Conservation (phyloP, 2,329 filamentous ascomycete genomes). For the Bipolaris bicolor region DNA sequence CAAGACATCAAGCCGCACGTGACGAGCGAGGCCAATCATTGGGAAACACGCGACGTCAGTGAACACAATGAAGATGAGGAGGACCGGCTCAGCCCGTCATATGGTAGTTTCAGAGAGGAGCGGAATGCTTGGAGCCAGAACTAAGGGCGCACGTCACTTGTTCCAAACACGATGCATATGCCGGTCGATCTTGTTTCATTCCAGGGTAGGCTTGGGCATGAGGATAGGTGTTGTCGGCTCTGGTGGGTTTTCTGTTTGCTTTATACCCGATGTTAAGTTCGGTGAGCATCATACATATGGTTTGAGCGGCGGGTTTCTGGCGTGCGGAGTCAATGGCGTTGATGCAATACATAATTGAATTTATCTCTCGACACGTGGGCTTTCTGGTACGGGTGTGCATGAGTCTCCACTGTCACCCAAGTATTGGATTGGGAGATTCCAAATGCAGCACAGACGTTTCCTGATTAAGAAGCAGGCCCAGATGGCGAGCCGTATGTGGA, state of each 20-base stretch:
- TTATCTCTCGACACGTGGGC: neutral
- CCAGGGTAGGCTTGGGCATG: neutral
- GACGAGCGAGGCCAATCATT: conserved; percentile 53
- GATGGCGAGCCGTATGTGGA: neutral
- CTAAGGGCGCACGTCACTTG: conserved; percentile 13
- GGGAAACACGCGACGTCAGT: conserved; percentile 49
- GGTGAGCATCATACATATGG: conserved; percentile 9
- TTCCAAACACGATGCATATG: neutral
- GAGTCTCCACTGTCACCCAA: neutral
- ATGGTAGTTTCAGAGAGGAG: conserved; percentile 53
- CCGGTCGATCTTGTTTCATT: neutral
- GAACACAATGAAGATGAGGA: conserved; percentile 25
- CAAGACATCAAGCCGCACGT: conserved; percentile 46
- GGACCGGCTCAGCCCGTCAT: conserved; percentile 42
- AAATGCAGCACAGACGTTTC: neutral
- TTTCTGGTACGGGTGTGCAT: neutral
- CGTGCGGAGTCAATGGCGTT: conserved; percentile 5
- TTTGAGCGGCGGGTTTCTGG: conserved; percentile 1
- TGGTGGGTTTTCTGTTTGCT: conserved; percentile 8
- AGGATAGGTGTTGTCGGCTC: conserved; percentile 2
- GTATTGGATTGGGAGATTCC: neutral
- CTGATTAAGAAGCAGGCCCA: neutral
- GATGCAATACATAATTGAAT: neutral
- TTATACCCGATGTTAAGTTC: conserved; percentile 18
- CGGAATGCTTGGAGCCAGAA: conserved; percentile 48